These are phyloP conservation scores for Pseudisothecium myosuroides DNA, from an alignment of 225 moss, liverwort and hornwort genomes.

Conservation along the genomic window DNA sequence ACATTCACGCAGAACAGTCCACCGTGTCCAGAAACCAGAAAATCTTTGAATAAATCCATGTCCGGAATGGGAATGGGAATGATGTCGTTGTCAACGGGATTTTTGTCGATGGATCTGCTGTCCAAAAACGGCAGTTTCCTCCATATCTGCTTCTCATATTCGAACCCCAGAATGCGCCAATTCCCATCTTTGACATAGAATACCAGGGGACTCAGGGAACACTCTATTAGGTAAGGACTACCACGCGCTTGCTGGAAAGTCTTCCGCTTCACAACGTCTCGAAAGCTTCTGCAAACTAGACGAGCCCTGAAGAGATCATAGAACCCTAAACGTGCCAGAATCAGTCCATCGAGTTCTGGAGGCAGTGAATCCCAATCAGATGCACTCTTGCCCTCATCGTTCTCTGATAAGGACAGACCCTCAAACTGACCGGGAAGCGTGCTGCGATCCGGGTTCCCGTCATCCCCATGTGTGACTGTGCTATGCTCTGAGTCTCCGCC, in stretches of 20 bases:
- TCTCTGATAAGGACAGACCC: not conserved
- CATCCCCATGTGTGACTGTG: not conserved
- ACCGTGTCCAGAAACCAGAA: not conserved
- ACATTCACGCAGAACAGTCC: conserved; percentile 2
- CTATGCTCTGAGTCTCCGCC: not conserved
- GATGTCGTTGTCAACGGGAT: not conserved
- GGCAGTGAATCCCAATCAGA: not conserved
- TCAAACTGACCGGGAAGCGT: not conserved
- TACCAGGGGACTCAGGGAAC: not conserved
- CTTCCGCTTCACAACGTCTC: not conserved
- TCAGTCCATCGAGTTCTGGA: not conserved
- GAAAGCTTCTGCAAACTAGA: not conserved
- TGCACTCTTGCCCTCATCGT: not conserved
- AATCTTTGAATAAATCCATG: conserved; percentile 12
- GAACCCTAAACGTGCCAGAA: not conserved
- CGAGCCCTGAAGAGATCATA: not conserved
- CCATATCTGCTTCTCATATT: not conserved
- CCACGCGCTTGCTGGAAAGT: not conserved
- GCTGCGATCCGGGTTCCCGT: no score
- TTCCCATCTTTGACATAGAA: not conserved
- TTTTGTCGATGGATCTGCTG: not conserved
- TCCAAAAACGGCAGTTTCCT: not conserved
- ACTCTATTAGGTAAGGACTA: not conserved
- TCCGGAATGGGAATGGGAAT: not conserved
- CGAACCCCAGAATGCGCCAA: conserved; percentile 4